Conservation (phyloP, 352 stramenopile genomes). For the Pythium sp. region DNA sequence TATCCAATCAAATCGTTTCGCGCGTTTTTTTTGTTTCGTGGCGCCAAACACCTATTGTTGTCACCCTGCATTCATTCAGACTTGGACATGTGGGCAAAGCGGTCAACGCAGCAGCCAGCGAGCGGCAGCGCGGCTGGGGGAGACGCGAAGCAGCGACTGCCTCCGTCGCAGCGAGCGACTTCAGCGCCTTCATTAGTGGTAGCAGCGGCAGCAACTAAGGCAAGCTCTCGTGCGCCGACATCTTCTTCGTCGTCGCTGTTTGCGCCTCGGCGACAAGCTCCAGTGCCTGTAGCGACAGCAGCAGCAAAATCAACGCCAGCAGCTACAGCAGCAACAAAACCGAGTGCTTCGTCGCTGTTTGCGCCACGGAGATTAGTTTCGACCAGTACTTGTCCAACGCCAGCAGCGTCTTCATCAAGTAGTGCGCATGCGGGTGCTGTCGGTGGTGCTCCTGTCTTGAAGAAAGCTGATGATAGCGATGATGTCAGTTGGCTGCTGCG, state of each 20-base stretch:
- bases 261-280: conserved; percentile 1
- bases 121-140: background rate
- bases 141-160: background rate
- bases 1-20: conserved; percentile 29
- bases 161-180: background rate
- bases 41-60: background rate
- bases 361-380: conserved; percentile 5
- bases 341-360: conserved; percentile 4
- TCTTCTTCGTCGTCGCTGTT: conserved; percentile 13
- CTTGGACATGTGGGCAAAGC: conserved; percentile 38
- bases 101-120: conserved; percentile 18
- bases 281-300: background rate
- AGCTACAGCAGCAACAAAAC: background rate
- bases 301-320: background rate
- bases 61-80: background rate
- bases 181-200: conserved; percentile 10
- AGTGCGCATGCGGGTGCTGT: no score
- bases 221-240: background rate
- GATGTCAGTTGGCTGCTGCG: conserved; percentile 39
- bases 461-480: background rate
- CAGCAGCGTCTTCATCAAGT: background rate
- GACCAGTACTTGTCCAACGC: background rate
- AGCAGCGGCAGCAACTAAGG: background rate
- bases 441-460: background rate
- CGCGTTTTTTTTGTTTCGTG: conserved; percentile 2